Evolutionary conservation across 2,329 filamentous ascomycete species (phyloP), one percentile per base, ranked within the genome.

Genomic region (Colletotrichum musicola): DNA sequence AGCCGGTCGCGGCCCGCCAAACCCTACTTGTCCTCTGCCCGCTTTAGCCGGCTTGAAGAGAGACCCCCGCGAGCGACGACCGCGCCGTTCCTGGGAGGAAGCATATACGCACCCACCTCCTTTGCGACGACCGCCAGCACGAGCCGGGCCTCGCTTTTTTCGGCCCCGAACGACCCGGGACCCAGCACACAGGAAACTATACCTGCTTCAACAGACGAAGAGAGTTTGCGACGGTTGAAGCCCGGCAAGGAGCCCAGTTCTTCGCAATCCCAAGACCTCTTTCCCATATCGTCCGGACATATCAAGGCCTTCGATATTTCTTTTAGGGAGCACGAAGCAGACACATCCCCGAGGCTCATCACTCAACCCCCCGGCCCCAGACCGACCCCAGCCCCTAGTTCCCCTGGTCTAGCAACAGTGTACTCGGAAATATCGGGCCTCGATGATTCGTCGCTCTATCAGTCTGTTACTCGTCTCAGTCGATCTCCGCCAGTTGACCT

Each of bases 301-400:
- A 18, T 67, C 35, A 59, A 64, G 18, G 64, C 64, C 12, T 38
- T 67, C 6, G n/a, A 64, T 0, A n/a, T 54, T 9, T 68, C 64
- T 1, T 64, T 68, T 46, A 49, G 27, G 1, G 64, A 64, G 27
- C 47, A 68, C 2, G 64, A 64, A 4, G 47, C 16, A 1, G 38
- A 47, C 13, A 14, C 54, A 6, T 47, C 35, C 0, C 18, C 38
- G 3, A 64, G 55, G 5, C 18, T 16, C 18, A 46, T 16, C n/a
- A 53, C n/a, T 1, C 38, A 22, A n/a, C 47, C 40, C 10, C 20
- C 27, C 7, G 40, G 53, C 6, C 10, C 16, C 13, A 18, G 4
- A 20, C 20, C 40, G 6, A 35, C 14, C 6, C 47, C 46, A 1
- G 18, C n/a, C n/a, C 9, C 10, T 54, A 53, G 16, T 9, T 38